Evolutionary conservation across 805 yeast genomes (phyloP).

Genomic region (Saturnispora gosingensis): DNA sequence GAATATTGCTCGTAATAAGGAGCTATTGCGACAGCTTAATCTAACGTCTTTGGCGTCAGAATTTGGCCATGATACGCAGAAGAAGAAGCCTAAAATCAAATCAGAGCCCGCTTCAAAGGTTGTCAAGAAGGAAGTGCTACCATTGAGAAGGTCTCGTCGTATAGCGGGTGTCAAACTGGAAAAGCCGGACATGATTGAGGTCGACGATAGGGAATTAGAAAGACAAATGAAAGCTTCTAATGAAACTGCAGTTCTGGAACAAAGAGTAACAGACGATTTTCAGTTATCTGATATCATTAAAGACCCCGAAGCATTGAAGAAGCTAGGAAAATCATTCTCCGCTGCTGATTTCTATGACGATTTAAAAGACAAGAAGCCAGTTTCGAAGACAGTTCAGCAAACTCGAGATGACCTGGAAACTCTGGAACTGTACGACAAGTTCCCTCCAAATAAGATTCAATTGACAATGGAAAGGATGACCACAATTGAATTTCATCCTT

Average conservation of each 20-base stretch:
- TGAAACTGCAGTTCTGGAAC: conserved; percentile 36
- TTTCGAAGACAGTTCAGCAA: conserved; percentile 34
- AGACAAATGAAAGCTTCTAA: conserved; percentile 29
- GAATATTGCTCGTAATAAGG: conserved; percentile 77
- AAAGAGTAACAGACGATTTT: conserved; percentile 56
- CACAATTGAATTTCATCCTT: conserved; percentile 69
- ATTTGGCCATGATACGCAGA: conserved; percentile 9
- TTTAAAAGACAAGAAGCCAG: conserved; percentile 30
- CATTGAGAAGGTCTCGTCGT: conserved; percentile 70
- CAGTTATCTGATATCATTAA: conserved; percentile 48
- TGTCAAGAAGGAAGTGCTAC: conserved; percentile 31
- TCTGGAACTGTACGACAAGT: conserved; percentile 43
- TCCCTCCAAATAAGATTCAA: conserved; percentile 62
- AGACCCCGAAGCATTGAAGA: conserved; percentile 28
- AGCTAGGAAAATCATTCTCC: conserved; percentile 44
- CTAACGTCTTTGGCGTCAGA: conserved; percentile 44
- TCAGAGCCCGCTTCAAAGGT: conserved; percentile 15
- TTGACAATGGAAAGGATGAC: conserved; percentile 67
- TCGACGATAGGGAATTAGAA: conserved; percentile 36
- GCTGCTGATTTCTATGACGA: conserved; percentile 64
- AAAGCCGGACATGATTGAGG: conserved; percentile 25
- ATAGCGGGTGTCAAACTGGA: conserved; percentile 54
- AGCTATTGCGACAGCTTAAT: conserved; percentile 61
- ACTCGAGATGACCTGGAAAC: conserved; percentile 46
- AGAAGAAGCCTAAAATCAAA: conserved; percentile 2